phyloP scores from a whole-genome alignment of 176 grass and related monocot species.

The Hordeum marinum region DNA sequence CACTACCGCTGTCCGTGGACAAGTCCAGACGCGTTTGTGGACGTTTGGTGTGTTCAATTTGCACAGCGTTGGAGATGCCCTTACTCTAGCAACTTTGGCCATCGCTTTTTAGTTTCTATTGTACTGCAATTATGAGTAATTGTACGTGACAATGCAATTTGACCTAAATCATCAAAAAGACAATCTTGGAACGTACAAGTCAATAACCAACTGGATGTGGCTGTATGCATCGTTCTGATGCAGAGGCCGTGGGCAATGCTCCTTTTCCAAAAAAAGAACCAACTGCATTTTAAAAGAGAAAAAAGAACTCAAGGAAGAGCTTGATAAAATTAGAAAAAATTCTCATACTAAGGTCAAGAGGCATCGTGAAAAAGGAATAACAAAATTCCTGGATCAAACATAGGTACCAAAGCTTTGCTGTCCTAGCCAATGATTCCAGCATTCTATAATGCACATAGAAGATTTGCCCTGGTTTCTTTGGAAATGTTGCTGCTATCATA shows the following conservation, averaged over 20 bases:
- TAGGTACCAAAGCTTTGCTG: neutral
- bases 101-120: too few relatives aligned
- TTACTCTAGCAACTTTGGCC: too few relatives aligned
- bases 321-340: neutral
- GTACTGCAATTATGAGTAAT: too few relatives aligned
- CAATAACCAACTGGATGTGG: neutral
- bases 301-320: neutral
- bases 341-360: neutral
- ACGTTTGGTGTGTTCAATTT: too few relatives aligned
- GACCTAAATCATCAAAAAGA: too few relatives aligned
- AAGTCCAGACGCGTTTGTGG: too few relatives aligned
- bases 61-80: too few relatives aligned
- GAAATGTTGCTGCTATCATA: neutral
- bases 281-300: neutral
- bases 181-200: too few relatives aligned
- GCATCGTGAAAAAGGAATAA: neutral
- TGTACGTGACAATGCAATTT: too few relatives aligned
- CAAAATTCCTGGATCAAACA: neutral
- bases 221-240: too few relatives aligned
- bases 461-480: neutral
- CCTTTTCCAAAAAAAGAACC: neutral
- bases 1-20: too few relatives aligned
- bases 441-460: neutral
- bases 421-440: neutral
- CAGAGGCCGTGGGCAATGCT: too few relatives aligned